Base-by-base conservation (phyloP, 2,329 filamentous ascomycete genomes). In the Sporothrix brunneoviolacea region DNA sequence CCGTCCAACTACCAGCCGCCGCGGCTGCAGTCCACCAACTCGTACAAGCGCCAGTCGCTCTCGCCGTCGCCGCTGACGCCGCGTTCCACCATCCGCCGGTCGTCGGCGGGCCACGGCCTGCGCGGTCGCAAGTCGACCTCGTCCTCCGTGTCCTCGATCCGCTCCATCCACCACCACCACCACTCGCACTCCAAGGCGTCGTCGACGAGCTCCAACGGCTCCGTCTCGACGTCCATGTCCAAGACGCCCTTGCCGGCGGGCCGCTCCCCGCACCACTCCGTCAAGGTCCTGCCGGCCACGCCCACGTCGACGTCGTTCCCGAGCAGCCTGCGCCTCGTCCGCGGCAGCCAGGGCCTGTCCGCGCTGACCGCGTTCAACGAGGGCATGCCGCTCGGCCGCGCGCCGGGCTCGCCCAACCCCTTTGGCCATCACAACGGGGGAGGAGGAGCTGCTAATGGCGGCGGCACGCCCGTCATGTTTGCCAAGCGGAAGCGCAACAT, bases 91-190 rank as follows among this genome's bases (percentile, higher is more conserved):
- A 16, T 94, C 60, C 83, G 93, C 10, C 85, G 90, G 32, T 82
- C 88, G 3, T 95, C 89, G 5, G 81, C 78, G 40, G 91, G 91
- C 4, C 91, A 19, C 12, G 45, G 91, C 27, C 77, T 97, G 39
- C 82, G 91, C 24, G 91, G 93, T 33, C 82, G 93, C 54, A 97
- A 97, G 65, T 97, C 91, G 1, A 98, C 93, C 0, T 96, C 90
- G 0, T 95, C 90, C 0, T 97, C 91, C 0, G 83, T 98, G 15
- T 96, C 90, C 1, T 95, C 90, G 0, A 84, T 98, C 51, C 84
- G 93, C 52, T 94, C 87, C 39, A 89, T 97, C 62, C 90, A 91
- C 61, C 88, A 91, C 58, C 85, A 89, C 57, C 83, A 85, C 48
- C 87, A 93, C 64, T 84, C 85, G 2, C 91, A 96, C 65, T 95